Base-by-base conservation (phyloP, 176 grass and related monocot genomes). In the Melocanna baccifera region DNA sequence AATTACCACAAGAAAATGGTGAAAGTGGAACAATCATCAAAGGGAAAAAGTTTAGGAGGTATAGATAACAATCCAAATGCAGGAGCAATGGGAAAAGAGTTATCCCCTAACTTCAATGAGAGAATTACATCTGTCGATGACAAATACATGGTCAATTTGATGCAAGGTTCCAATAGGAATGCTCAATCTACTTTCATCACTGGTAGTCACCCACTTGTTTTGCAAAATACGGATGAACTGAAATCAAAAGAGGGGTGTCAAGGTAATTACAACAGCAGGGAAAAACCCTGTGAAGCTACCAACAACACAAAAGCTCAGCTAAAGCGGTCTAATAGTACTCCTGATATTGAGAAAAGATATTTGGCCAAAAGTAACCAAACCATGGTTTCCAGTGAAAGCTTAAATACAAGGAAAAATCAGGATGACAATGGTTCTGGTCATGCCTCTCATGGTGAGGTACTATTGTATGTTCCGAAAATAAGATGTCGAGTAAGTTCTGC, bases 1-100 rank as follows among this genome's bases (percentile, higher is more conserved):
- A 92, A 98, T 85, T 96, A 98, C 74, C 91, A 91, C 89, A 96
- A 98, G 89, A 98, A 98, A 87, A 90, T 94, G 47, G 55, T 84
- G 39, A 96, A 98, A 83, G 77, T 73, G 30, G 87, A 89, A 14
- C 57, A 61, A 62, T 71, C 82, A 29, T 75, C 57, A 28, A 86
- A 67, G 51, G 76, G 52, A 40, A 94, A 83, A 89, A 43, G 23
- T 81, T 71, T 75, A 56, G 59, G 73, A 76, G 79, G 67, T 29
- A 34, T 71, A 30, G 70, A 58, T 83, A 81, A 32, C 32, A 55
- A 53, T 86, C 22, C 46, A 78, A 82, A 76, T 77, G 66, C 85
- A 65, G 87, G 69, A 81, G 61, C 43, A 19, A 73, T 66, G 18
- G 87, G 89, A 20, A 95, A 91, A 79, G 91, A 93, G 48, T 82